phyloP scores from a whole-genome alignment of 2,329 filamentous ascomycete genomes.

The Fusarium sarcochroum region DNA sequence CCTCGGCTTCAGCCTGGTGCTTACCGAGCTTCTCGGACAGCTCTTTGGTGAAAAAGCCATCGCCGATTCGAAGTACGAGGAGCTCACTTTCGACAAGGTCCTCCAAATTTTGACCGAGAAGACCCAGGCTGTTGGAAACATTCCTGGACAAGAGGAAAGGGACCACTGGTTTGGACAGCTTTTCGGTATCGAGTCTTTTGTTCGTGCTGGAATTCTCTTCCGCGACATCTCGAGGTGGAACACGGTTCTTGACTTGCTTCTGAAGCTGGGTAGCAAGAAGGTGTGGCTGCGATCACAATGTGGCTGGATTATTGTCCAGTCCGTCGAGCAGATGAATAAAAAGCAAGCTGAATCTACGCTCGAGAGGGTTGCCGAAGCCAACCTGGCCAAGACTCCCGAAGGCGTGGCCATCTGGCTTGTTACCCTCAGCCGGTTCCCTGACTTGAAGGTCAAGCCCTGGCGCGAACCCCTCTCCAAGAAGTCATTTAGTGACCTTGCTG shows the following conservation, averaged over 20 bases:
- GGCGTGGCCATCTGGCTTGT: constrained; percentile 91
- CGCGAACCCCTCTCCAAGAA: constrained; percentile 79
- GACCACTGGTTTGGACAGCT: constrained; percentile 88
- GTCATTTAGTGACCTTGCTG: constrained; percentile 77
- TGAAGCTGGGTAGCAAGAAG: constrained; percentile 83
- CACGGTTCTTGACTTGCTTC: constrained; percentile 78
- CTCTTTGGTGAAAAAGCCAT: constrained; percentile 70
- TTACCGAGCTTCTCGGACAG: constrained; percentile 84
- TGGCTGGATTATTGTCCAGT: constrained; percentile 83
- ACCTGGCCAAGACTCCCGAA: constrained; percentile 85
- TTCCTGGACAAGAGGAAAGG: constrained; percentile 80
- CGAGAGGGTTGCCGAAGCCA: constrained; percentile 71
- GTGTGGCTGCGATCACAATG: constrained; percentile 92
- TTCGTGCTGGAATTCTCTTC: constrained; percentile 83
- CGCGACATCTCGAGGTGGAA: constrained; percentile 71
- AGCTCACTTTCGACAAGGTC: constrained; percentile 69
- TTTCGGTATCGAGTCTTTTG: constrained; percentile 88
- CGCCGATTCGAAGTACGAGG: constrained; percentile 63
- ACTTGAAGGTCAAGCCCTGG: constrained; percentile 79
- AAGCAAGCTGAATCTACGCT: constrained; percentile 74
- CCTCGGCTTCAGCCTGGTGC: constrained; percentile 88
- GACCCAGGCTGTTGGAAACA: constrained; percentile 67
- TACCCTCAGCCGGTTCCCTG: constrained; percentile 73
- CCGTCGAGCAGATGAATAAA: constrained; percentile 73
- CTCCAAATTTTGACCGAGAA: constrained; percentile 68